Conservation (phyloP, 176 grass and related monocot species). For the Themeda triandra region DNA sequence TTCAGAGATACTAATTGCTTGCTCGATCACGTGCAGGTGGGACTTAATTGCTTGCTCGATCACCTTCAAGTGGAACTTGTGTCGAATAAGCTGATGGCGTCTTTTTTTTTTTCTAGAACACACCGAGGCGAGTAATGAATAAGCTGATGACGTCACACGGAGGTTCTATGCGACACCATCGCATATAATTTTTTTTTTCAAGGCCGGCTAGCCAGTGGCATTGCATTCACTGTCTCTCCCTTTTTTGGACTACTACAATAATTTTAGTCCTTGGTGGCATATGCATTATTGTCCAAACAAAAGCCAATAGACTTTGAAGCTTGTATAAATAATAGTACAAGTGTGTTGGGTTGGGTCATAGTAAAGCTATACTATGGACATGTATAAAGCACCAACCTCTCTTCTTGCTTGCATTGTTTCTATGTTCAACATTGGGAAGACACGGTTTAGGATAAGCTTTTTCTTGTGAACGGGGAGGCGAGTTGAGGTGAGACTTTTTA, state of each 20-base stretch:
- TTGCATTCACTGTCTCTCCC: neutral
- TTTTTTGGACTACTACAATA: neutral
- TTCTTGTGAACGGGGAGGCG: no score
- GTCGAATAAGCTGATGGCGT: no score
- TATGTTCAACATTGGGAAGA: conserved; percentile 17
- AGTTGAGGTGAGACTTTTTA: neutral
- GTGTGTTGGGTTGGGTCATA: neutral
- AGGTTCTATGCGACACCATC: no score
- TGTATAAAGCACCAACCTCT: neutral
- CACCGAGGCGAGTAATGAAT: no score
- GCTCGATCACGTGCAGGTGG: no score
- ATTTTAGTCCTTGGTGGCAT: neutral
- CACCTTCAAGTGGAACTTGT: no score
- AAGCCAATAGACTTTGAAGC: conserved; percentile 11
- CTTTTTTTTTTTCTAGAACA: no score
- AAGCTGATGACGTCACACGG: no score
- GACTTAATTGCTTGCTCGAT: no score
- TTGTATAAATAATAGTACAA: neutral
- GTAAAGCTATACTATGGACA: neutral
- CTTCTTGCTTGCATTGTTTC: neutral
- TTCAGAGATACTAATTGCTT: no score
- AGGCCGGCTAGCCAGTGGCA: no score
- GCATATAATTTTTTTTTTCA: no score
- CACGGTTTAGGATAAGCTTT: neutral
- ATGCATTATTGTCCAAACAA: neutral